Evolutionary conservation across 2,329 filamentous ascomycete genomes (phyloP).

Genomic region (Aspergillus carbonarius): DNA sequence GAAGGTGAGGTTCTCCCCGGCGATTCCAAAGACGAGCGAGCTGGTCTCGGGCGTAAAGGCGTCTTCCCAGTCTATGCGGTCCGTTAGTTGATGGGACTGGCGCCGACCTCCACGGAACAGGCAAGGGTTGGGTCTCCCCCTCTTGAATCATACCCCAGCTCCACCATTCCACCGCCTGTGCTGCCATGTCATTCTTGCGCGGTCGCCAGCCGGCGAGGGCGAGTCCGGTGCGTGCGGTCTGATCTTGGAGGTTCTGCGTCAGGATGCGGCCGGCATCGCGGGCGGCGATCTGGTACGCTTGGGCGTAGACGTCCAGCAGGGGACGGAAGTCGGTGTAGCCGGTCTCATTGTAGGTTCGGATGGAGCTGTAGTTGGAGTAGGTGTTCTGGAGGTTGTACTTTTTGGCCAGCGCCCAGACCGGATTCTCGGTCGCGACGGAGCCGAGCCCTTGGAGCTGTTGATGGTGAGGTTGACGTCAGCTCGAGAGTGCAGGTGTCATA

Average conservation of each 20-base stretch:
- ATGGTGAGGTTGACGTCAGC: not conserved
- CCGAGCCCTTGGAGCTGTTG: slow-evolving; percentile 45
- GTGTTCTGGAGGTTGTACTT: slow-evolving; percentile 58
- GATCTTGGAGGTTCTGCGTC: slow-evolving; percentile 60
- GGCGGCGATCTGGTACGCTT: slow-evolving; percentile 47
- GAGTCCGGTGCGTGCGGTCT: slow-evolving; percentile 59
- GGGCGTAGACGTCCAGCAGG: slow-evolving; percentile 53
- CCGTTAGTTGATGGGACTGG: not conserved
- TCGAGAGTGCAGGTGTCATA: slow-evolving; percentile 18
- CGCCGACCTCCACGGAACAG: not conserved
- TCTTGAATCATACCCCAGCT: slow-evolving; percentile 37
- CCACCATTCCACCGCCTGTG: slow-evolving; percentile 64
- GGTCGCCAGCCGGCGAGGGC: slow-evolving; percentile 64
- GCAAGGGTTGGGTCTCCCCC: not conserved
- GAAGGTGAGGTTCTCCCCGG: slow-evolving; percentile 61
- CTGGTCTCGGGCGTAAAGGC: slow-evolving; percentile 58
- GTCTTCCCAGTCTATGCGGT: slow-evolving; percentile 56
- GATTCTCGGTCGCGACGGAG: slow-evolving; percentile 43
- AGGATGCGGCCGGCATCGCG: slow-evolving; percentile 59
- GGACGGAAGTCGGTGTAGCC: slow-evolving; percentile 54
- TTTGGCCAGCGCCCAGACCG: slow-evolving; percentile 60
- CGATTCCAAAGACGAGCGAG: slow-evolving; percentile 56
- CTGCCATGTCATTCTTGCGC: slow-evolving; percentile 51
- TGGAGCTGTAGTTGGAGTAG: slow-evolving; percentile 59
- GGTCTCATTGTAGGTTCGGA: slow-evolving; percentile 60